Evolutionary conservation across 495 filamentous ascomycete species (phyloP), one percentile per base, ranked within the genome.

Genomic region (Talaromyces proteolyticus): DNA sequence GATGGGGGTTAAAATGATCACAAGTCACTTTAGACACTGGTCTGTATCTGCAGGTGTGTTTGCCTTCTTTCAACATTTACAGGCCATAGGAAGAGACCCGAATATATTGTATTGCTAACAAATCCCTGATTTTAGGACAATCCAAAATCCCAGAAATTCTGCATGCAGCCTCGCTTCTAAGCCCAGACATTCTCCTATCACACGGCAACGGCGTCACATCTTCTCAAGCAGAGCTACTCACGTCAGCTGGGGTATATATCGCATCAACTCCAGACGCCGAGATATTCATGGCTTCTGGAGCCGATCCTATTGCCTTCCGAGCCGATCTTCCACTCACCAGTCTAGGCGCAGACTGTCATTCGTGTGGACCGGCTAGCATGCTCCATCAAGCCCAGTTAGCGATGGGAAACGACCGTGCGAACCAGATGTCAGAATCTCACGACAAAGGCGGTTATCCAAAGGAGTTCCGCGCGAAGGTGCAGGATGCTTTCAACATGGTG

Each of bases 401-500:
- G 2, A 53, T 75, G 16, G 64, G 66, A 42, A 52, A 55, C 8
- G 59, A 62, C 20, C 54, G 70, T 16, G 56, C 44, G 1, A n/a
- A 47, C 8, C 54, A 52, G 43, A 59, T 62, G 23, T 41, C 59
- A 16, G 43, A 58, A 34, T 52, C 65, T 24, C 10, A 50, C 3
- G n/a, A 50, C 3, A 41, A 48, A 23, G 57, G 60, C 0, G 57
- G 60, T 34, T 39, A 53, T 0, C 61, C 70, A 5, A 50, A 42
- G 20, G 46, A 52, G 20, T 48, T 67, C 2, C 53, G 62, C 18
- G 45, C 57, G 17, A 69, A 60, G 3, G 66, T 65, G 6, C 58
- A 66, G 16, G 61, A 68, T 42, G 66, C 61, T 10, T 73, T 70
- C 52, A 69, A 70, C 44, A 56, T 72, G 7, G 69, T 55, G 1